Percentiles rank a stretch among this genome's conserved stretches.
phyloP scores from a whole-genome alignment of 1,284 basidiomycete species.

The Phenoliferia sp. region DNA sequence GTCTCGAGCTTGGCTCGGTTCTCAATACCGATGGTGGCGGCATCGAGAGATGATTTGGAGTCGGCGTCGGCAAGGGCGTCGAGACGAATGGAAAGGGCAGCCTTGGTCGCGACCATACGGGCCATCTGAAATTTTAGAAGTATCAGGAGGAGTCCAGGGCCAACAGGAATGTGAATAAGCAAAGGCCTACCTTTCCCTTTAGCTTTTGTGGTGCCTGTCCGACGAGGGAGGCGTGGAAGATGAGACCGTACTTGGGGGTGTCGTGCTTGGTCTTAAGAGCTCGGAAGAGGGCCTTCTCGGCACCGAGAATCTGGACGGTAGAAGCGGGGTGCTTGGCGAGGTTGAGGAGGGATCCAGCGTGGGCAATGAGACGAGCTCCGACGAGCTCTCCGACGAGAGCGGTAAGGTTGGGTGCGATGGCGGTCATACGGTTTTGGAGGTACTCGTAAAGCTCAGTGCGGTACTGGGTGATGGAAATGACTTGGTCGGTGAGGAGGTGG shows the following conservation, averaged over 20 bases:
- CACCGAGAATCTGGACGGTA: conserved; percentile 96
- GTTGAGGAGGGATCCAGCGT: conserved; percentile 95
- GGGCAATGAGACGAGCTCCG: conserved; percentile 89
- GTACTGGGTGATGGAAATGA: conserved; percentile 74
- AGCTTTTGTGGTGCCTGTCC: conserved; percentile 96
- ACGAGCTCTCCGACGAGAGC: conserved; percentile 93
- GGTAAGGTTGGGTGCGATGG: conserved; percentile 90
- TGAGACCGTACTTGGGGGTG: conserved; percentile 67
- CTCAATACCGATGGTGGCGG: conserved; percentile 77
- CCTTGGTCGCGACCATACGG: conserved; percentile 97
- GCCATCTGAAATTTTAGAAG: conserved; percentile 66
- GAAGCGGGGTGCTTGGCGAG: conserved; percentile 97
- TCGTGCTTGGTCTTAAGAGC: conserved; percentile 98
- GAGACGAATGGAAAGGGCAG: conserved; percentile 91
- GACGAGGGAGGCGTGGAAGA: conserved; percentile 74
- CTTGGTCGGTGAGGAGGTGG: conserved; percentile 90
- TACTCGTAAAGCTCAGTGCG: conserved; percentile 86
- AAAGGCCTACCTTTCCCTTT: conserved; percentile 76
- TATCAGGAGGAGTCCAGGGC: not conserved
- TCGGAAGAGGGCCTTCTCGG: conserved; percentile 96
- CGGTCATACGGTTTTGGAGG: conserved; percentile 95
- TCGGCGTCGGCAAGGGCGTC: conserved; percentile 92
- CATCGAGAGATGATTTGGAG: conserved; percentile 74
- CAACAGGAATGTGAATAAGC: not conserved
- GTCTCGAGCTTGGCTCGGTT: conserved; percentile 94